phyloP scores from a whole-genome alignment of 345 rosid genomes.

The Physaria fendleri region DNA sequence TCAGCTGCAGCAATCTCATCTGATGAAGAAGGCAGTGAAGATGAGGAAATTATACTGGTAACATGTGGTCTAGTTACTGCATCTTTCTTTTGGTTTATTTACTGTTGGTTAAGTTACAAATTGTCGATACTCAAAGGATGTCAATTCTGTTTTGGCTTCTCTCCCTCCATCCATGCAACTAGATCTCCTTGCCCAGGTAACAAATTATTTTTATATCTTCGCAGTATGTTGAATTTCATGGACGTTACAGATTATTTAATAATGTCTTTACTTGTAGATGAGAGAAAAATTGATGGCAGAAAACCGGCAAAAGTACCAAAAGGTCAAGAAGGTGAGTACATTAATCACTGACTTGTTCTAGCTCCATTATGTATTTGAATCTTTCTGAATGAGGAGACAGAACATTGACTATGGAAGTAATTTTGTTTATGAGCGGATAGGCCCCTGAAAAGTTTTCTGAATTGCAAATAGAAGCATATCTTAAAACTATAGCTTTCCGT shows the following conservation, averaged over 20 bases:
- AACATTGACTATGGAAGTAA: conserved; percentile 9
- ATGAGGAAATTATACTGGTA: conserved; percentile 45
- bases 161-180: conserved; percentile 92
- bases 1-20: conserved; percentile 37
- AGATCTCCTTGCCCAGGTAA: conserved; percentile 85
- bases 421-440: conserved; percentile 35
- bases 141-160: conserved; percentile 57
- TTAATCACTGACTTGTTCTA: not conserved
- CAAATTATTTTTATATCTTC: conserved; percentile 22
- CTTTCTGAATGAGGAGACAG: not conserved
- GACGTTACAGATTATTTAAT: not conserved
- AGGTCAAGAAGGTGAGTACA: conserved; percentile 77
- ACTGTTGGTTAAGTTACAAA: not conserved
- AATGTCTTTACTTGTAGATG: conserved; percentile 48
- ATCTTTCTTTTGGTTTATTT: not conserved
- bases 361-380: conserved; percentile 1
- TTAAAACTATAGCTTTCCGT: conserved; percentile 91
- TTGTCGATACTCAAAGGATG: not conserved
- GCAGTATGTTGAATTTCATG: conserved; percentile 11
- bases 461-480: conserved; percentile 90
- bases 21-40: conserved; percentile 45
- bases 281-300: conserved; percentile 95
- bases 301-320: conserved; percentile 89
- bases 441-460: conserved; percentile 87
- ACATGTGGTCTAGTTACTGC: not conserved